phyloP scores from a whole-genome alignment of 371 early-diverging fungal species.

The Massospora cicadina region DNA sequence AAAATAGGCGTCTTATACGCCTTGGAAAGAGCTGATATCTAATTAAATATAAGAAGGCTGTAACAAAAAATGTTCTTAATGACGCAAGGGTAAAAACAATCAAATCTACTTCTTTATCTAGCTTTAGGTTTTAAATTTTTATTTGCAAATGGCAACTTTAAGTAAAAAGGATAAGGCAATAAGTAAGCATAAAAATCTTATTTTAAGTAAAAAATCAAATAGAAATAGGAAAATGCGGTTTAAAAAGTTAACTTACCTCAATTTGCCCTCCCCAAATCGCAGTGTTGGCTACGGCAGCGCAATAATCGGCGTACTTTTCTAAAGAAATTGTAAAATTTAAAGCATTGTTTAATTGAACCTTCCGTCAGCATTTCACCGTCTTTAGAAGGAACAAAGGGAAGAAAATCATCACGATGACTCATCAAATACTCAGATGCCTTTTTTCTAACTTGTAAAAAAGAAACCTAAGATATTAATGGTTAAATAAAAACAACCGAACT shows the following conservation, averaged over 20 bases:
- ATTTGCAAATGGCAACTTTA: neutral
- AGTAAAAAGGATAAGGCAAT: neutral
- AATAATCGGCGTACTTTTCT: neutral
- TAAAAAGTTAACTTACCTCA: no score
- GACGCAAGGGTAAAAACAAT: no score
- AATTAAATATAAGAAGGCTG: neutral
- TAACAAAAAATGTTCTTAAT: neutral
- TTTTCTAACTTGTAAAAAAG: neutral
- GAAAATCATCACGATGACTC: conserved; percentile 6
- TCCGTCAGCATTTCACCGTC: neutral
- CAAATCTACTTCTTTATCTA: no score
- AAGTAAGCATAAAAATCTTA: neutral
- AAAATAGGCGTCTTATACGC: neutral
- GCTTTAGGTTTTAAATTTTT: neutral
- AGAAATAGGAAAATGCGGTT: no score
- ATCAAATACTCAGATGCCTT: conserved; percentile 3
- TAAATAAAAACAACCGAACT: neutral
- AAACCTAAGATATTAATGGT: neutral
- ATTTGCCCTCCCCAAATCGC: conserved; percentile 9
- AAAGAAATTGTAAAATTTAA: neutral
- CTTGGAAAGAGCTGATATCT: conserved; percentile 8
- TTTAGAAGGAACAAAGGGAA: conserved; percentile 1
- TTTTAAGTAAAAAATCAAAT: neutral
- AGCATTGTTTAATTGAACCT: neutral
- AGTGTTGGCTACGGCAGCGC: neutral